Evolutionary conservation across 2,329 filamentous ascomycete species (phyloP).

Genomic region (Fusarium marasasianum): DNA sequence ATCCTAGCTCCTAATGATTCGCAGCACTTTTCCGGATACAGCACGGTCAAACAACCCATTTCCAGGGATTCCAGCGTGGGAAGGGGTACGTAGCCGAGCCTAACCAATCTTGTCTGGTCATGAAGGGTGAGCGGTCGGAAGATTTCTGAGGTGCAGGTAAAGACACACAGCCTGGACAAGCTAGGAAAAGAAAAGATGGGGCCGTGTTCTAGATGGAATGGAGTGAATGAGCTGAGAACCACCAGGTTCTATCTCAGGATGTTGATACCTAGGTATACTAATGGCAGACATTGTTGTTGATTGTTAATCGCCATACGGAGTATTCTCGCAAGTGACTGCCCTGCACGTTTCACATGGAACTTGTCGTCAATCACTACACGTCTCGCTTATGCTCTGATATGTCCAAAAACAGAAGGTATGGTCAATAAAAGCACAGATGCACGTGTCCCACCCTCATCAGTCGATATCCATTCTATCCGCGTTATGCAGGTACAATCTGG

Average conservation of each 20-base stretch:
- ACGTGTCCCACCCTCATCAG: conserved; percentile 31
- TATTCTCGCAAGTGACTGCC: not conserved
- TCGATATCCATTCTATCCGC: conserved; percentile 23
- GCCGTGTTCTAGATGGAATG: conserved; percentile 1
- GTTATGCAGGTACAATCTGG: conserved; percentile 43
- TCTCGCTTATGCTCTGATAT: conserved; percentile 7
- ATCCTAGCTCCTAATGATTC: conserved; percentile 18
- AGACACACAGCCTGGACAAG: not conserved
- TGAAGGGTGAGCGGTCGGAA: conserved; percentile 18
- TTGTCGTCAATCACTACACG: not conserved
- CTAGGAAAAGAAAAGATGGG: conserved; percentile 21
- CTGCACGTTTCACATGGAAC: conserved; percentile 12
- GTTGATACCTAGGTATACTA: not conserved
- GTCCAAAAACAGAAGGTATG: conserved; percentile 17
- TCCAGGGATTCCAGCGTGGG: conserved; percentile 7
- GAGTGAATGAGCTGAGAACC: conserved; percentile 24
- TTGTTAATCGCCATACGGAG: not conserved
- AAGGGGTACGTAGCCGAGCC: conserved; percentile 1
- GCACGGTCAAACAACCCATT: conserved; percentile 26
- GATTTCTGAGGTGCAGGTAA: conserved; percentile 23
- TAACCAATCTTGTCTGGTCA: conserved; percentile 16
- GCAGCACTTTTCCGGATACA: conserved; percentile 34
- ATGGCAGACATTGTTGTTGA: not conserved
- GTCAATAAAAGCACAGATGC: not conserved
- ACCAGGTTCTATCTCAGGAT: not conserved